Percentiles rank a stretch among this genome's conserved stretches.
Evolutionary conservation across 2,329 filamentous ascomycete species (phyloP).

Genomic region (Pseudogymnoascus sp.): DNA sequence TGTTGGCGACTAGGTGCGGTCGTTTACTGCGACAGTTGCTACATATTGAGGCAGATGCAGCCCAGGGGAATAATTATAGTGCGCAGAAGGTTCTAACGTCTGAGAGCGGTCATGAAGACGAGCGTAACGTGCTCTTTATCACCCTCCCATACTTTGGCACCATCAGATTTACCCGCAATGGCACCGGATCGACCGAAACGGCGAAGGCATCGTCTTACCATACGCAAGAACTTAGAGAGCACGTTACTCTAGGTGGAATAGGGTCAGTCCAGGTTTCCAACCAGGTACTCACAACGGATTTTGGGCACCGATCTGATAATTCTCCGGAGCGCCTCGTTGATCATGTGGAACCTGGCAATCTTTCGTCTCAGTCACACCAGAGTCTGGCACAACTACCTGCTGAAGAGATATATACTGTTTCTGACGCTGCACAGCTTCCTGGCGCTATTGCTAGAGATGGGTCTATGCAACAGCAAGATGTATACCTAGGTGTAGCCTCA

Average conservation of each 20-base stretch:
- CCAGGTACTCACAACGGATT: not conserved
- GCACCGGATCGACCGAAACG: not conserved
- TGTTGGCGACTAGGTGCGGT: conserved; percentile 27
- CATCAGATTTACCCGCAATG: conserved; percentile 27
- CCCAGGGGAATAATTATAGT: conserved; percentile 15
- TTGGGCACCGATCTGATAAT: not conserved
- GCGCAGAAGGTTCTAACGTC: not conserved
- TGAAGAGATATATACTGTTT: not conserved
- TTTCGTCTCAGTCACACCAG: not conserved
- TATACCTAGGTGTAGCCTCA: not conserved
- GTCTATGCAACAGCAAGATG: not conserved
- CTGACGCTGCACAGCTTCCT: not conserved
- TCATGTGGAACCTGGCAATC: not conserved
- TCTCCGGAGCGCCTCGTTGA: not conserved
- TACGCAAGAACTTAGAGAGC: not conserved
- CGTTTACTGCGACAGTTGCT: conserved; percentile 28
- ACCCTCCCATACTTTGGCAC: conserved; percentile 29
- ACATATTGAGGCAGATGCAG: conserved; percentile 29
- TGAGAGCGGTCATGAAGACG: conserved; percentile 12
- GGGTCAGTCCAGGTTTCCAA: not conserved
- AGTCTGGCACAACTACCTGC: not conserved
- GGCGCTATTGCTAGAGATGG: not conserved
- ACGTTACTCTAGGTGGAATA: not conserved
- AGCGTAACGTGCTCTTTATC: conserved; percentile 6
- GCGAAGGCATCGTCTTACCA: not conserved